Base-by-base conservation (phyloP, 2,329 filamentous ascomycete genomes). In the Herpotrichia juniperi region DNA sequence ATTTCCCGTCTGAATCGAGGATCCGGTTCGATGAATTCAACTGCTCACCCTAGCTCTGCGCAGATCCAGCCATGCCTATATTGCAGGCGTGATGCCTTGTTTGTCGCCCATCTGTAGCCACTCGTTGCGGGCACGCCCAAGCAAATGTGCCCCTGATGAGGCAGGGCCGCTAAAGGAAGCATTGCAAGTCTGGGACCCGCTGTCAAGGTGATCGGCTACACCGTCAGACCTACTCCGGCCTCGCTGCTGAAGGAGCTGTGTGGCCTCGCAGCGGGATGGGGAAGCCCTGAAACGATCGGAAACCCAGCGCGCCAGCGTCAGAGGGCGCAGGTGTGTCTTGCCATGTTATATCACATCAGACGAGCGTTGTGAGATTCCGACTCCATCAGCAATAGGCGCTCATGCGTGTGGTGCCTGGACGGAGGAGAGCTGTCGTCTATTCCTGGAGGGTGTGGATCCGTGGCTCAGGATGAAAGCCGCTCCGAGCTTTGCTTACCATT, bases 61-160 rank as follows among this genome's bases (percentile, higher is more conserved):
- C n/a, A n/a, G n/a, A n/a, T n/a, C n/a, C n/a, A n/a, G n/a, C n/a
- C n/a, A n/a, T n/a, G n/a, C n/a, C n/a, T 37, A 19, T 19, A 44
- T 30, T 31, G 26, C 42, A 30, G 25, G 42, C 42, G 42, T 44
- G 16, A 12, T 21, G 34, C 34, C 34, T 17, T 6, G 19, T 19
- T 4, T 37, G n/a, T 14, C 21, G 37, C 40, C 21, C 4, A 16
- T 49, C 35, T 46, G 14, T 46, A 19, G 35, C 51, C 51, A 54
- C 24, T 54, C 46, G 31, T n/a, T 14, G 34, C 31, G 37, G 35
- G 16, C 51, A 54, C 43, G 51, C 37, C 39, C 28, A 19, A 16
- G 42, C 31, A 25, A 19, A 25, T 19, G 10, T 14, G 46, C 35
- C 16, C 19, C n/a, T 30, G 28, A 35, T 17, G 19, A 10, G 8